Evolutionary conservation across 2,329 filamentous ascomycete species (phyloP).

Genomic region (Neoscytalidium dimidiatum): DNA sequence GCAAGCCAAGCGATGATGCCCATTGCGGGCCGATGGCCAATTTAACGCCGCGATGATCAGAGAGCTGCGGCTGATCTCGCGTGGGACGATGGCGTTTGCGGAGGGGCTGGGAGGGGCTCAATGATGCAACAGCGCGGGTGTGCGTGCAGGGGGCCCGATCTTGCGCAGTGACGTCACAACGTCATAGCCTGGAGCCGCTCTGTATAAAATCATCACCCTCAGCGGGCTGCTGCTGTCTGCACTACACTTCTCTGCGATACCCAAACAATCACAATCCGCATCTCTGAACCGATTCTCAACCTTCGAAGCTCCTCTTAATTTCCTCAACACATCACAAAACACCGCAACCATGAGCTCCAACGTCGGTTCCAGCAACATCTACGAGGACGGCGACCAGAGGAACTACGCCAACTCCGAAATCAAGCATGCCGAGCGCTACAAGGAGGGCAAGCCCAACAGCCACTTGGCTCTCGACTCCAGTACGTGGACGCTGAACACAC

Average conservation of each 20-base stretch:
- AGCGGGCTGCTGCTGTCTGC: neutral
- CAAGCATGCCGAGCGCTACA: constrained; percentile 60
- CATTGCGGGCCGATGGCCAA: constrained; percentile 1
- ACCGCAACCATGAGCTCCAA: constrained; percentile 56
- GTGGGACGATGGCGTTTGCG: constrained; percentile 10
- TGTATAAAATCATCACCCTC: neutral
- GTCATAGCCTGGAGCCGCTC: neutral
- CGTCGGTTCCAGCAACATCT: constrained; percentile 66
- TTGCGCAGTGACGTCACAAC: neutral
- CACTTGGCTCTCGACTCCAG: constrained; percentile 72
- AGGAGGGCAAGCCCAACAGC: constrained; percentile 71
- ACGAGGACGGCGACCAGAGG: constrained; percentile 77
- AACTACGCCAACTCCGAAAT: constrained; percentile 59
- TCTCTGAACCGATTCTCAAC: neutral
- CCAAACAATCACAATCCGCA: neutral
- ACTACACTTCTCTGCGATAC: constrained; percentile 2
- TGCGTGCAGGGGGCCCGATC: neutral
- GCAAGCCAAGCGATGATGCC: constrained; percentile 7
- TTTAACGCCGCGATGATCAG: neutral
- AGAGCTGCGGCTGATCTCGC: constrained; percentile 8
- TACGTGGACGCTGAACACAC: constrained; percentile 47
- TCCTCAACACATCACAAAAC: neutral
- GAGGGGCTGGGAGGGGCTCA: constrained; percentile 5
- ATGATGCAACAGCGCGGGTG: constrained; percentile 3
- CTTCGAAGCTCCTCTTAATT: neutral